Conservation (phyloP, 106 monocot genomes). For the Posidonia australis region DNA sequence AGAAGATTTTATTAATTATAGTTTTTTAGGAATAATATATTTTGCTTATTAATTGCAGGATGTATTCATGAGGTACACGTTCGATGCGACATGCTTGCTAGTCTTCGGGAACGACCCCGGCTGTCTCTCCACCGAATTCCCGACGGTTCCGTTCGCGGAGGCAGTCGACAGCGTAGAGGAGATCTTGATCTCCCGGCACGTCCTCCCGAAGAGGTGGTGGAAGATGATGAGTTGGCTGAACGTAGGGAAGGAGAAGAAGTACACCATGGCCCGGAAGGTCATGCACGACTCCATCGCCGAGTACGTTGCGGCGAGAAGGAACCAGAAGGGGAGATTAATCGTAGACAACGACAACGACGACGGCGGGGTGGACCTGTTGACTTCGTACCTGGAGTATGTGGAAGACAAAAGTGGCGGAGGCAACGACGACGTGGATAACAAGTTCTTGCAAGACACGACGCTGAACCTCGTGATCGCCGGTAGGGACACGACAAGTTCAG, state of each 20-base stretch:
- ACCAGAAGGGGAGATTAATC: no score
- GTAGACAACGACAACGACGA: no score
- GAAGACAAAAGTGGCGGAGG: background rate
- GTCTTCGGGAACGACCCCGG: background rate
- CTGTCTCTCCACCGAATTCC: background rate
- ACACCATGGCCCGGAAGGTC: background rate
- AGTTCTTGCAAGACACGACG: conserved; percentile 1
- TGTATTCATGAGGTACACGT: conserved; percentile 2
- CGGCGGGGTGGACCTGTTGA: background rate
- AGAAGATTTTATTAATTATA: no score
- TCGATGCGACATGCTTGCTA: background rate
- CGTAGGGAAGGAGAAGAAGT: background rate
- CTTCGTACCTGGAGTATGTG: background rate
- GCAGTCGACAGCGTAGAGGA: conserved; percentile 1
- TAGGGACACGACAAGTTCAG: conserved; percentile 8
- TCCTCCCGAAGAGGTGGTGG: conserved; percentile 1
- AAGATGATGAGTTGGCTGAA: conserved; percentile 6
- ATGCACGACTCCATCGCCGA: background rate
- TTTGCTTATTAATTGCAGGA: background rate
- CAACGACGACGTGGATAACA: background rate
- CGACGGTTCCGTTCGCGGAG: background rate
- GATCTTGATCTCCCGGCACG: background rate
- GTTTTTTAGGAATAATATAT: no score
- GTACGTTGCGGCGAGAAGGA: background rate
- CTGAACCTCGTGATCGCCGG: conserved; percentile 11